Percentiles rank a stretch among this genome's conserved stretches.
These are phyloP conservation scores for Ustanciosporium gigantosporum DNA, from an alignment of 1,284 basidiomycete species.

Conservation along the genomic window DNA sequence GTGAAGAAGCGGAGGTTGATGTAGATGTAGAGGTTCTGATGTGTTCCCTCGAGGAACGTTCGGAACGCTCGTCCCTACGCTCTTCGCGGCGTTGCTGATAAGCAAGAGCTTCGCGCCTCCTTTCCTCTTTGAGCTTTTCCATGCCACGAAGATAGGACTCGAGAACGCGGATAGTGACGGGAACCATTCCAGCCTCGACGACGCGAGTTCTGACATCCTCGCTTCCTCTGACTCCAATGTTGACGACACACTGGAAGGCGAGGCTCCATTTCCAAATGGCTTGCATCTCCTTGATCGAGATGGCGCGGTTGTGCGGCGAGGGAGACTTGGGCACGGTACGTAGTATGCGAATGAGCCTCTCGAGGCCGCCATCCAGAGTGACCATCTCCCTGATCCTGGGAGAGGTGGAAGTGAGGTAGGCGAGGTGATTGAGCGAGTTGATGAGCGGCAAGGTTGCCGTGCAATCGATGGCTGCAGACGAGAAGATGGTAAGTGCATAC, in stretches of 20 bases:
- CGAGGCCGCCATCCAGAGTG: slow-evolving; percentile 94
- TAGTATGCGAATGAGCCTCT: slow-evolving; percentile 84
- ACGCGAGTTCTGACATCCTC: slow-evolving; percentile 82
- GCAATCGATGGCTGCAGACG: slow-evolving; percentile 80
- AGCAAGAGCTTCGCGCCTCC: slow-evolving; percentile 18
- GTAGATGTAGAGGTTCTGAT: background rate
- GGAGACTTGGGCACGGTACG: slow-evolving; percentile 39
- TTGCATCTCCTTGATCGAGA: slow-evolving; percentile 54
- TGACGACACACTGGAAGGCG: slow-evolving; percentile 95
- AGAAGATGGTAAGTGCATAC: slow-evolving; percentile 1
- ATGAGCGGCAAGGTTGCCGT: slow-evolving; percentile 86
- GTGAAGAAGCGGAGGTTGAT: background rate
- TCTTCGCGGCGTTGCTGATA: slow-evolving; percentile 32
- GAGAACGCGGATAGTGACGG: slow-evolving; percentile 89
- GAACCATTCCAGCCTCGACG: slow-evolving; percentile 92
- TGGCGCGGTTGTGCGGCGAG: slow-evolving; percentile 18
- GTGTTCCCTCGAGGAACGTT: slow-evolving; percentile 9
- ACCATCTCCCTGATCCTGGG: slow-evolving; percentile 97
- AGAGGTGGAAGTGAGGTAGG: slow-evolving; percentile 94
- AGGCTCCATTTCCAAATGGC: slow-evolving; percentile 60
- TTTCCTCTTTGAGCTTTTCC: slow-evolving; percentile 42
- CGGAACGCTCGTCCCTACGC: slow-evolving; percentile 23
- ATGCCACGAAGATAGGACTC: slow-evolving; percentile 72
- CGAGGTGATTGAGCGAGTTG: slow-evolving; percentile 95
- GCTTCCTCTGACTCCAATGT: slow-evolving; percentile 95